phyloP scores from a whole-genome alignment of 495 filamentous ascomycete species.

The Hyaloscypha finlandica region DNA sequence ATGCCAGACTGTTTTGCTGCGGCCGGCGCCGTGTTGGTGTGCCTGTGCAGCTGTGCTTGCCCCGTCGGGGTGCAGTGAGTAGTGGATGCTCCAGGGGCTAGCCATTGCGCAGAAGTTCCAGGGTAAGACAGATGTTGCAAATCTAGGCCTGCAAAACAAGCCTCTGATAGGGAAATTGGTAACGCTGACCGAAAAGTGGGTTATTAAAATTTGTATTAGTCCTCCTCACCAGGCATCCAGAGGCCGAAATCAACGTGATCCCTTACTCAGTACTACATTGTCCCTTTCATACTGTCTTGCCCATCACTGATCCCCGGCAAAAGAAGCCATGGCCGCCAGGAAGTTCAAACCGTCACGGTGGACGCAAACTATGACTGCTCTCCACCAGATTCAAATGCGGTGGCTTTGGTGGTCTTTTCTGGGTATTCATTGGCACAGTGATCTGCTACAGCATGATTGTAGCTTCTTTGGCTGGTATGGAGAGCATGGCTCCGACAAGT shows the following conservation, averaged over 20 bases:
- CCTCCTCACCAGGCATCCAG: too few relatives aligned
- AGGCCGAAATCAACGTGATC: not conserved
- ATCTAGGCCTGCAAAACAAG: not conserved
- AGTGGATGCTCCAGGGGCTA: not conserved
- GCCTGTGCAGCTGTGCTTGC: not conserved
- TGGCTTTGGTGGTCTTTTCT: constrained; percentile 58
- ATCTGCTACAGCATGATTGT: constrained; percentile 51
- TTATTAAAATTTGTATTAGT: not conserved
- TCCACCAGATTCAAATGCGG: constrained; percentile 51
- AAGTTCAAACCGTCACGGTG: not conserved
- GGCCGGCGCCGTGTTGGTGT: not conserved
- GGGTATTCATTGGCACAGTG: constrained; percentile 53
- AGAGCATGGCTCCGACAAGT: constrained; percentile 45
- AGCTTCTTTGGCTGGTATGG: constrained; percentile 57
- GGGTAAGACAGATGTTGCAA: not conserved
- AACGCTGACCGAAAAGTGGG: not conserved
- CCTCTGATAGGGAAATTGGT: not conserved
- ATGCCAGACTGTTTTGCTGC: not conserved
- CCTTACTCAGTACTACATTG: not conserved
- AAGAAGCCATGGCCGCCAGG: not conserved
- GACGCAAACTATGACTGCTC: not conserved
- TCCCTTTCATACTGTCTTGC: not conserved
- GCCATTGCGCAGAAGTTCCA: not conserved
- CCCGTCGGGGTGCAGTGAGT: not conserved
- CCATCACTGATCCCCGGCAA: not conserved